A percentile compares a stretch with the other conserved stretches of the same genome.
Conservation (phyloP, 495 filamentous ascomycete genomes). For the Venustampulla echinocandica region DNA sequence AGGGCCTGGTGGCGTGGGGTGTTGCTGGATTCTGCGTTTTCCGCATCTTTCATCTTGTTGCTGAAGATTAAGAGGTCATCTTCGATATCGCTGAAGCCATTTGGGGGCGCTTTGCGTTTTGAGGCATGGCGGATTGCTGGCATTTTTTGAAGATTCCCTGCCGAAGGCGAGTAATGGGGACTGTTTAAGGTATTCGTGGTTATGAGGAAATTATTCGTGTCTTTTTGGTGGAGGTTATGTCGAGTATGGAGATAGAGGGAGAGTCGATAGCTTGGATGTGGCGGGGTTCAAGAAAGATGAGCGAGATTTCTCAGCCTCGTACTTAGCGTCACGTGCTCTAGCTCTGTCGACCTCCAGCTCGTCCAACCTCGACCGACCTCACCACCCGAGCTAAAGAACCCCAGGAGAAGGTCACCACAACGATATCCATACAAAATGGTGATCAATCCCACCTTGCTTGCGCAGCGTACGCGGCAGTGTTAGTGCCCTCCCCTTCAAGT, state of each 20-base stretch:
- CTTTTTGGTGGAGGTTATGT: too few relatives aligned
- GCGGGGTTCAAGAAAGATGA: conserved; percentile 7
- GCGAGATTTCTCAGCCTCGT: conserved; percentile 14
- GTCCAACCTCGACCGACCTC: background rate
- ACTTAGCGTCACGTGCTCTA: conserved; percentile 7
- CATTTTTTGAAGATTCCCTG: conserved; percentile 44
- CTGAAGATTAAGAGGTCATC: conserved; percentile 90
- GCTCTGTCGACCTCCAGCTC: too few relatives aligned
- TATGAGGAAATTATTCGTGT: too few relatives aligned
- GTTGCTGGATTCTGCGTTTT: conserved; percentile 53
- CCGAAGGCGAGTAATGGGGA: background rate
- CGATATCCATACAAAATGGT: conserved; percentile 40
- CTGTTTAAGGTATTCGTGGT: too few relatives aligned
- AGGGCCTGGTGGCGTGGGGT: conserved; percentile 70
- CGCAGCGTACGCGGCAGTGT: conserved; percentile 85
- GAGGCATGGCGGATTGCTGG: conserved; percentile 71
- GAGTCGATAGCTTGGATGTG: conserved; percentile 4
- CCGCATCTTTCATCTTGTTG: conserved; percentile 99
- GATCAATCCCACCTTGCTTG: conserved; percentile 89
- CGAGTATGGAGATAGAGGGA: too few relatives aligned
- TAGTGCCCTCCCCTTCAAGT: conserved; percentile 32
- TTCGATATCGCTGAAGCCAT: conserved; percentile 93
- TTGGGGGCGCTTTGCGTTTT: conserved; percentile 84
- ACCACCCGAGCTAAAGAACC: conserved; percentile 14
- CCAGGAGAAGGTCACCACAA: background rate